These are phyloP conservation scores for Rosa lucieae DNA, from an alignment of 306 rosid genomes.

Conservation along the genomic window DNA sequence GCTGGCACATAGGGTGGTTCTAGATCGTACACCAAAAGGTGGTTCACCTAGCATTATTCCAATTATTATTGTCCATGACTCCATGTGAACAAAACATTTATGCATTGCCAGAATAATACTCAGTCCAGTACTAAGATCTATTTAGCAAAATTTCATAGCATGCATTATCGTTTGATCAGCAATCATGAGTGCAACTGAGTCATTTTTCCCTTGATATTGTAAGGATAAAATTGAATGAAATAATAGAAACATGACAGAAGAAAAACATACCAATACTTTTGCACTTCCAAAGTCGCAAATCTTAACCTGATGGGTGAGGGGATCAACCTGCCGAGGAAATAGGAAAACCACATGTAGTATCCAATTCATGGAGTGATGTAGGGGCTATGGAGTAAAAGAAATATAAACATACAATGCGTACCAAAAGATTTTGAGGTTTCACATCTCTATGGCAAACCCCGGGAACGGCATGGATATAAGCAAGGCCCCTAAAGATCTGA, in stretches of 20 bases:
- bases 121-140: background rate
- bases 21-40: background rate
- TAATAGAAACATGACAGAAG: constrained; percentile 1
- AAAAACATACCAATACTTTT: constrained; percentile 73
- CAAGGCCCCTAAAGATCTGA: constrained; percentile 90
- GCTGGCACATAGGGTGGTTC: background rate
- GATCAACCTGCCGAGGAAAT: constrained; percentile 66
- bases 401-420: constrained; percentile 32
- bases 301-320: constrained; percentile 90
- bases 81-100: background rate
- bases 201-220: background rate
- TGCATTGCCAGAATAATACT: background rate
- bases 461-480: constrained; percentile 89
- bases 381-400: background rate
- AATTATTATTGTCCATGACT: background rate
- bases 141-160: background rate
- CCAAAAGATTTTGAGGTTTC: constrained; percentile 95
- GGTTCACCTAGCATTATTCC: background rate
- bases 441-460: constrained; percentile 93
- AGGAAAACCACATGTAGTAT: constrained; percentile 9
- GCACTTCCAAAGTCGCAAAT: constrained; percentile 98
- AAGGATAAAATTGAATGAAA: constrained; percentile 1
- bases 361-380: background rate
- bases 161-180: background rate
- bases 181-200: constrained; percentile 3